Conservation (phyloP, 2,329 filamentous ascomycete species). For the Xylariomycetidae sp. region DNA sequence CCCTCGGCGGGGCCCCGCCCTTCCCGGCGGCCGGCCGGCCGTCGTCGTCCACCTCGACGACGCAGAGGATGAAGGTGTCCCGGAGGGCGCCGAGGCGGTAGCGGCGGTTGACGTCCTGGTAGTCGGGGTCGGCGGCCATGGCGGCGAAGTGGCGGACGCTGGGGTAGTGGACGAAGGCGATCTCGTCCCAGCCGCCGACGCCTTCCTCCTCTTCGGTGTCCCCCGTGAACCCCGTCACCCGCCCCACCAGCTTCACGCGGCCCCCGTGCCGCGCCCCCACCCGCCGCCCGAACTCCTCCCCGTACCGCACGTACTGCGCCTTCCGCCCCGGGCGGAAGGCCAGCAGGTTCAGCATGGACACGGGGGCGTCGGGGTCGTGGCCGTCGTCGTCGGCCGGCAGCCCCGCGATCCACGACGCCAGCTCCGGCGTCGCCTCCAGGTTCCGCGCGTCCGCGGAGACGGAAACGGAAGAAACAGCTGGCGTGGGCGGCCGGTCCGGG, state of each 20-base stretch:
- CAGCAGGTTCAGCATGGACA: constrained; percentile 60
- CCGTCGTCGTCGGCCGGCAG: constrained; percentile 7
- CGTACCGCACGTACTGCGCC: constrained; percentile 50
- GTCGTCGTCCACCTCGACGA: constrained; percentile 18
- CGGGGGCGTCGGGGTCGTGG: constrained; percentile 29
- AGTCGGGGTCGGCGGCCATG: constrained; percentile 27
- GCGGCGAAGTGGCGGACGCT: constrained; percentile 55
- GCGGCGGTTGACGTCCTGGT: constrained; percentile 18
- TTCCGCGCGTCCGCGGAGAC: constrained; percentile 18
- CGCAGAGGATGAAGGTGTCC: constrained; percentile 21
- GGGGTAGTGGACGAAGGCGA: constrained; percentile 60
- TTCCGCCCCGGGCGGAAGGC: constrained; percentile 48
- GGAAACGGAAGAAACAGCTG: no score
- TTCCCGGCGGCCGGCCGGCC: constrained; percentile 7
- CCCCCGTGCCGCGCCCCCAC: constrained; percentile 50
- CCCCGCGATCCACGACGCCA: constrained; percentile 42
- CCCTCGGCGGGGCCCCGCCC: background rate
- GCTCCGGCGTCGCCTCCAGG: constrained; percentile 46
- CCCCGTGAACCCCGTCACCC: constrained; percentile 33
- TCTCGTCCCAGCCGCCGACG: constrained; percentile 50
- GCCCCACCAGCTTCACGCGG: constrained; percentile 55
- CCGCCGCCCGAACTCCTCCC: constrained; percentile 40
- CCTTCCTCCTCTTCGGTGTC: constrained; percentile 2
- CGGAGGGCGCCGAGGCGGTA: constrained; percentile 18
- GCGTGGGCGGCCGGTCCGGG: constrained; percentile 6